Base-by-base conservation (phyloP, 805 yeast genomes). In the Kazachstania viticola region DNA sequence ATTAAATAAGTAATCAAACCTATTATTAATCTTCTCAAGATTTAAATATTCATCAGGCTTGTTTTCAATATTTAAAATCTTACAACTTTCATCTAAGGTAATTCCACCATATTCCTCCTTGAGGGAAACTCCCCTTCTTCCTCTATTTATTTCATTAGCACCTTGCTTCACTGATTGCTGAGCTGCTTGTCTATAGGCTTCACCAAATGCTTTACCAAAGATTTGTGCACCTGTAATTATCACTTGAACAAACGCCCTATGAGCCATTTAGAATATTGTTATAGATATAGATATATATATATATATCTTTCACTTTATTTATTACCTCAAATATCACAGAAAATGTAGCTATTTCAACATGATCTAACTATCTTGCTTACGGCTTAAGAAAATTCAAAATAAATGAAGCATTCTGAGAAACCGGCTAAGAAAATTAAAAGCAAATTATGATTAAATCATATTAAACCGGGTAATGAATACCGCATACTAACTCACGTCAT, bases 181-280 rank as follows among this genome's bases (percentile, higher is more conserved):
- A 13, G 97, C 95, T 2, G 94, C 94, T 61, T 91, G 97, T 49
- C 78, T 80, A 67, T 88, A 91, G 0, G 98, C 97, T 56, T 85
- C 94, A n/a, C 84, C 69, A 56, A 91, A 91, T 0, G 98, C 98
- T 46, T 82, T 73, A 35, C 97, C 96, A 52, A 91, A 85, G 19
- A 88, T 97, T 45, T 83, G 78, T 4, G 96, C 93, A 35, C 97
- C 97, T 8, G 97, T 87, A 49, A 87, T 72, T 30, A 85, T 69
- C 41, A 91, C 95, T 58, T 82, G 88, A 42, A 82, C 83, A 34
- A 88, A 52, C 36, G 93, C 69, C 65, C 96, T 75, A 58, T 91
- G 95, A 40, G 98, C 97, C 96, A 58, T 53, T 4, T 17, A 28
- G 25, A n/a, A n/a, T n/a, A n/a, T n/a, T n/a, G n/a, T n/a, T n/a